A percentile compares a stretch with the other conserved stretches of the same genome.
phyloP scores from a whole-genome alignment of 2,329 filamentous ascomycete species.

The Fusarium musae region DNA sequence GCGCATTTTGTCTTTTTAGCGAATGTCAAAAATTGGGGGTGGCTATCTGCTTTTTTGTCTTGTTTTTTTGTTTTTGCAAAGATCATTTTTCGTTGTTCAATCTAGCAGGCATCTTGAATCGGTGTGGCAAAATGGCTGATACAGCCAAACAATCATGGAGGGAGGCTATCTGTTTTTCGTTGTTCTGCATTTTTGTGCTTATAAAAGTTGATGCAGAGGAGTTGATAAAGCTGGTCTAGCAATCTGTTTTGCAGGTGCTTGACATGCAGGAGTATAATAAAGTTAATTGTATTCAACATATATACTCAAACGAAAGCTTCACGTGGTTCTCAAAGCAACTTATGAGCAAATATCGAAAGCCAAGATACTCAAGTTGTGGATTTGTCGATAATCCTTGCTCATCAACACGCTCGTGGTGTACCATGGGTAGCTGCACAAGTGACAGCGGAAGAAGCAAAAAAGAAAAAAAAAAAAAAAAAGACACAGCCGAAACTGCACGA shows the following conservation, averaged over 20 bases:
- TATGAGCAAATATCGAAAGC: not conserved
- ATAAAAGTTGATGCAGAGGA: conserved; percentile 17
- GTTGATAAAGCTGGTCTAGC: not conserved
- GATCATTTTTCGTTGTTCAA: conserved; percentile 11
- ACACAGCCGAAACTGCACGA: conserved; percentile 24
- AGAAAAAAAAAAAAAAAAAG: conserved; percentile 9
- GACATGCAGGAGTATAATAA: conserved; percentile 5
- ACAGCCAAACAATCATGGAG: conserved; percentile 14
- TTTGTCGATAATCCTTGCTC: not conserved
- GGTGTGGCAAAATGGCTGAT: conserved; percentile 18
- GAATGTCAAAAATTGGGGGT: conserved; percentile 30
- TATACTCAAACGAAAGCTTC: not conserved
- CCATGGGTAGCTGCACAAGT: conserved; percentile 26
- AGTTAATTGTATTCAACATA: conserved; percentile 30
- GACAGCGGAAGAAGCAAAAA: conserved; percentile 38
- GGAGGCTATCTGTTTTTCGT: conserved; percentile 23
- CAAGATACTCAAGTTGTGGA: not conserved
- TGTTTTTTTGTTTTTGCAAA: not conserved
- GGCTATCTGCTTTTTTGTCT: conserved; percentile 31
- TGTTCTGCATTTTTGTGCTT: not conserved
- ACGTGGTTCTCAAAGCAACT: not conserved
- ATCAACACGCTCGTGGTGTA: not conserved
- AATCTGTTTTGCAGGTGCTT: not conserved
- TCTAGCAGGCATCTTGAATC: conserved; percentile 8
- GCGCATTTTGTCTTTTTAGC: conserved; percentile 29